Evolutionary conservation across 805 yeast genomes (phyloP).

Genomic region (Metschnikowia hibisci): DNA sequence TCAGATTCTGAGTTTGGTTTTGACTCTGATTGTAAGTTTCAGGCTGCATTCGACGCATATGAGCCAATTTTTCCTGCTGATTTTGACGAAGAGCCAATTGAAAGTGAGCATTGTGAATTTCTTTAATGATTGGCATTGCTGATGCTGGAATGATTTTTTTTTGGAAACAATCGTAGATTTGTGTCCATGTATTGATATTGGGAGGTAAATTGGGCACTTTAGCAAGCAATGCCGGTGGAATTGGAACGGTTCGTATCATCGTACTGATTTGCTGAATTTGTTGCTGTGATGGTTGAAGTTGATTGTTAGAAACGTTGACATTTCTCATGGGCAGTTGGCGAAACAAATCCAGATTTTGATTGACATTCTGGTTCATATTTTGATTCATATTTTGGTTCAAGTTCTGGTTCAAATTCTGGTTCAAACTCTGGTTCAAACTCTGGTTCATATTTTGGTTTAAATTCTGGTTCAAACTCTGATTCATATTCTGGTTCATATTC

Average conservation of each 20-base stretch:
- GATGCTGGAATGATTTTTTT: conserved; percentile 56
- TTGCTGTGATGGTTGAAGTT: conserved; percentile 19
- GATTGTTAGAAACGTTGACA: background rate
- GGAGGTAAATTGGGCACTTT: conserved; percentile 76
- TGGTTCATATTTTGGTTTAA: background rate
- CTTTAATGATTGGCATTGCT: conserved; percentile 56
- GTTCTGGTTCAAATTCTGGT: too few relatives aligned
- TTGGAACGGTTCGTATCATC: conserved; percentile 59
- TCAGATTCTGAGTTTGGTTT: conserved; percentile 1
- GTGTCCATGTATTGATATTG: conserved; percentile 77
- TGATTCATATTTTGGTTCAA: too few relatives aligned
- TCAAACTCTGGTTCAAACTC: background rate
- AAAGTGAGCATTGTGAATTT: conserved; percentile 63
- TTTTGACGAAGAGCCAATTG: conserved; percentile 52
- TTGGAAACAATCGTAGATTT: conserved; percentile 60
- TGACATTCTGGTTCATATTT: too few relatives aligned
- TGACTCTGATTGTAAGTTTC: conserved; percentile 6
- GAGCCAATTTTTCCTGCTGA: conserved; percentile 38
- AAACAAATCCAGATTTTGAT: too few relatives aligned
- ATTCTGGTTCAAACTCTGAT: background rate
- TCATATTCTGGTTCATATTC: background rate
- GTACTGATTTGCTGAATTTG: conserved; percentile 39
- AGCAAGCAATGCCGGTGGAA: conserved; percentile 63
- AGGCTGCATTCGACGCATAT: conserved; percentile 13
- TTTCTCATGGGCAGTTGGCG: too few relatives aligned